Evolutionary conservation across 2,329 filamentous ascomycete species (phyloP).

Genomic region (Sphaerulina populicola): DNA sequence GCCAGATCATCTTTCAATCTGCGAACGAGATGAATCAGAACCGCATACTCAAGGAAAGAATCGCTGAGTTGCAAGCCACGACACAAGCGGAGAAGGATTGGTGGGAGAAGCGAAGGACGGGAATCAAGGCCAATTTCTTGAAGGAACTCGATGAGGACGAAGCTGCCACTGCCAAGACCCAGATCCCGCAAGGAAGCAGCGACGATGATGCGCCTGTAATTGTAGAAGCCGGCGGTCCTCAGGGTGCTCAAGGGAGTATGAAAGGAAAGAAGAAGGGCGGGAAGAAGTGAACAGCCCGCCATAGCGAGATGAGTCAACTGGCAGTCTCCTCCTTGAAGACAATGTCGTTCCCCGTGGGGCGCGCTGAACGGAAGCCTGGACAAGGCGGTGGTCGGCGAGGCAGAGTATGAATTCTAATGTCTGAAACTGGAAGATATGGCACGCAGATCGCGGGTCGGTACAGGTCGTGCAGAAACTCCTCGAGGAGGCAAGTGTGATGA

Average conservation of each 20-base stretch:
- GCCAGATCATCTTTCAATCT: constrained; percentile 90
- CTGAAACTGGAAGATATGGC: neutral
- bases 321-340: neutral
- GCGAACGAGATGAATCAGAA: constrained; percentile 94
- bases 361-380: neutral
- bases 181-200: constrained; percentile 37
- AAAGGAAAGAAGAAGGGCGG: constrained; percentile 52
- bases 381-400: neutral
- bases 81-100: constrained; percentile 69
- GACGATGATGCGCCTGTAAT: constrained; percentile 65
- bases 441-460: neutral
- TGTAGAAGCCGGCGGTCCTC: constrained; percentile 55
- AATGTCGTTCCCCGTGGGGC: neutral
- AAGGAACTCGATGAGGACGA: constrained; percentile 63
- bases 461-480: neutral
- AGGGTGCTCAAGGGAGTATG: constrained; percentile 32
- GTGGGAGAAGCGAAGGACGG: constrained; percentile 78
- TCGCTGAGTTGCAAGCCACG: constrained; percentile 67
- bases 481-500: neutral
- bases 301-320: too few relatives aligned
- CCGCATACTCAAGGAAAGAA: constrained; percentile 61
- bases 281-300: constrained; percentile 41
- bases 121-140: constrained; percentile 69
- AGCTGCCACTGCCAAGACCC: constrained; percentile 11
- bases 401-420: neutral